Conservation (phyloP, 176 grass and related monocot species). For the Stipa capillata region DNA sequence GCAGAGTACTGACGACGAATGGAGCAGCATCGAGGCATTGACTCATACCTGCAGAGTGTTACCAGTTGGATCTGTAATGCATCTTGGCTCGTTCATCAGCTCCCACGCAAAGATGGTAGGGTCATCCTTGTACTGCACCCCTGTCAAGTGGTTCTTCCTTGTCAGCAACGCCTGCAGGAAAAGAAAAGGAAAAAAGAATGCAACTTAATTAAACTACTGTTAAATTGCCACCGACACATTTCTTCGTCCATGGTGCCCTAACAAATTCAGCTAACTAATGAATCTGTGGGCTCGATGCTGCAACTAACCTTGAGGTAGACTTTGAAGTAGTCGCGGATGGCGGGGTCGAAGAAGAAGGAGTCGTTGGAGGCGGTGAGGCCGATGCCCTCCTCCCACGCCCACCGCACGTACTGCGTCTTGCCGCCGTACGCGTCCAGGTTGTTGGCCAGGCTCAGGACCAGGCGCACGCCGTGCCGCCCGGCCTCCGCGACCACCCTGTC, state of each 20-base stretch:
- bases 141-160: slow-evolving; percentile 90
- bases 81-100: slow-evolving; percentile 96
- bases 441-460: slow-evolving; percentile 75
- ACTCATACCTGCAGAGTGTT: slow-evolving; percentile 80
- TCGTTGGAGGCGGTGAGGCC: slow-evolving; percentile 81
- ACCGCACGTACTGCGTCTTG: slow-evolving; percentile 93
- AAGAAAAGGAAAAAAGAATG: not conserved
- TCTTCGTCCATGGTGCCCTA: not conserved
- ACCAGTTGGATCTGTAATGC: slow-evolving; percentile 66
- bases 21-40: not conserved
- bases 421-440: slow-evolving; percentile 92
- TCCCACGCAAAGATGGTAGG: slow-evolving; percentile 93
- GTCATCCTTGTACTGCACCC: slow-evolving; percentile 84
- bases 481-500: slow-evolving; percentile 82
- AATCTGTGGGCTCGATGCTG: not conserved
- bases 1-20: not conserved
- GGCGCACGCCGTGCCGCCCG: slow-evolving; percentile 47
- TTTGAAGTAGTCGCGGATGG: slow-evolving; percentile 92
- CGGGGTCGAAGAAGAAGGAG: slow-evolving; percentile 88
- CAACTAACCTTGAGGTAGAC: slow-evolving; percentile 71
- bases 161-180: slow-evolving; percentile 62
- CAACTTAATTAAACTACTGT: not conserved
- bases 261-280: not conserved
- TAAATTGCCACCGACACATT: slow-evolving; percentile 27
- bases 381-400: slow-evolving; percentile 95